A percentile compares a stretch with the other conserved stretches of the same genome.
Conservation (phyloP, 2,329 filamentous ascomycete species). For the Juglanconis juglandina region DNA sequence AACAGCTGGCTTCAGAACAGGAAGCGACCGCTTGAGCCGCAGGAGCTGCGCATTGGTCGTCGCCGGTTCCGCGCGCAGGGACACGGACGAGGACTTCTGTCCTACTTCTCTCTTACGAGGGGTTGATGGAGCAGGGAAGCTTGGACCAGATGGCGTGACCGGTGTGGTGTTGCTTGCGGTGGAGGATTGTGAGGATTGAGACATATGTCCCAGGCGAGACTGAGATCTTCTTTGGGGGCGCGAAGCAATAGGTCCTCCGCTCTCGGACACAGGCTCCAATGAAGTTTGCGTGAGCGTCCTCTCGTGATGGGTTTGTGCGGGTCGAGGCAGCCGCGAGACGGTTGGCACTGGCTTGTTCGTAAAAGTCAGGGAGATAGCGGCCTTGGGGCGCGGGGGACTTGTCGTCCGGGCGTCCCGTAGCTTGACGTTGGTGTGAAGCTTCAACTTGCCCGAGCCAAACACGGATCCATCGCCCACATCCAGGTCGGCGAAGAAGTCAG, state of each 20-base stretch:
- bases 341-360: constrained; percentile 67
- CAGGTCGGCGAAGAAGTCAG: constrained; percentile 82
- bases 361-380: constrained; percentile 84
- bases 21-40: constrained; percentile 63
- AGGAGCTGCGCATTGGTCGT: constrained; percentile 64
- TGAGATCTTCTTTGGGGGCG: constrained; percentile 59
- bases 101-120: constrained; percentile 60
- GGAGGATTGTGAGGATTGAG: constrained; percentile 62
- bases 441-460: constrained; percentile 76
- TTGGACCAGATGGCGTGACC: constrained; percentile 47
- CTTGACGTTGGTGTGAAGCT: constrained; percentile 87
- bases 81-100: constrained; percentile 50
- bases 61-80: constrained; percentile 57
- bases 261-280: constrained; percentile 91
- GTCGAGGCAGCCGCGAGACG: constrained; percentile 73
- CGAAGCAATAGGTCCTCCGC: constrained; percentile 64
- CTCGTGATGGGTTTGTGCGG: constrained; percentile 60
- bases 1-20: constrained; percentile 52
- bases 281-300: constrained; percentile 65
- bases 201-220: constrained; percentile 65
- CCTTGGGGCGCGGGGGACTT: constrained; percentile 68
- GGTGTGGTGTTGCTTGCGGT: constrained; percentile 54
- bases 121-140: constrained; percentile 51
- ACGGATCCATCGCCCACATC: constrained; percentile 82
- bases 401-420: constrained; percentile 68